phyloP scores from a whole-genome alignment of 352 stramenopile genomes.

The Pythium scleroteichum region DNA sequence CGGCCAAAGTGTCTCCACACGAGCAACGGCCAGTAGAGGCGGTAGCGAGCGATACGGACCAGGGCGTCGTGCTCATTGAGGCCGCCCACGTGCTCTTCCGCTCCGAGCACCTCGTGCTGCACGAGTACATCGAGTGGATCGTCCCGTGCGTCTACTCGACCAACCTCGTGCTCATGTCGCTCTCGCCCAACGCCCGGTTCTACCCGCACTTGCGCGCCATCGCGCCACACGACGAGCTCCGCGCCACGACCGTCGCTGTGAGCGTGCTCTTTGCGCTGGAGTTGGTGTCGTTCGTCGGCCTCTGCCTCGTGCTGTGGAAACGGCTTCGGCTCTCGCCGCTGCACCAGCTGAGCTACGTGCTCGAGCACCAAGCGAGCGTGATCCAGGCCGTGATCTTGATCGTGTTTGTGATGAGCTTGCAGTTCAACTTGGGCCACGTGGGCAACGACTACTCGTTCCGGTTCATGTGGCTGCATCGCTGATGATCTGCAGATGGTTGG shows the following conservation, averaged over 20 bases:
- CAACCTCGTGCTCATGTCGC: slow-evolving; percentile 12
- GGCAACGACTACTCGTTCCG: slow-evolving; percentile 31
- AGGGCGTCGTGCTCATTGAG: slow-evolving; percentile 9
- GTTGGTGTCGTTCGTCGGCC: slow-evolving; percentile 15
- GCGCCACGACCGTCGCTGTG: not conserved
- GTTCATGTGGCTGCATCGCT: slow-evolving; percentile 16
- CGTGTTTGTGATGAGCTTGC: slow-evolving; percentile 12
- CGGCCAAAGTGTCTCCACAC: too few species aligned
- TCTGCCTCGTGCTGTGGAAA: slow-evolving; percentile 10
- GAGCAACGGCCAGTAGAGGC: too few species aligned
- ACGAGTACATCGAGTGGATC: slow-evolving; percentile 42
- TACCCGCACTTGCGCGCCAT: slow-evolving; percentile 16
- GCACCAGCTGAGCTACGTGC: slow-evolving; percentile 47
- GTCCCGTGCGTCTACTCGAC: slow-evolving; percentile 31
- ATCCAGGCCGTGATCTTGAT: slow-evolving; percentile 11
- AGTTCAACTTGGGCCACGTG: slow-evolving; percentile 21
- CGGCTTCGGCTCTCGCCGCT: slow-evolving; percentile 19
- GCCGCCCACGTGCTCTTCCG: slow-evolving; percentile 30
- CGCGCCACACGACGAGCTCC: not conserved
- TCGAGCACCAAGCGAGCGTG: slow-evolving; percentile 24
- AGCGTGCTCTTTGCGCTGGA: slow-evolving; percentile 17
- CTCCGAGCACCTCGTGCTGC: slow-evolving; percentile 33
- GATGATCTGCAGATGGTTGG: not conserved
- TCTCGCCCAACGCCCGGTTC: slow-evolving; percentile 7
- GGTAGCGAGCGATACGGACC: not conserved